These are phyloP conservation scores for Larix kaempferi DNA, from an alignment of 75 land plant genomes.

Conservation along the genomic window DNA sequence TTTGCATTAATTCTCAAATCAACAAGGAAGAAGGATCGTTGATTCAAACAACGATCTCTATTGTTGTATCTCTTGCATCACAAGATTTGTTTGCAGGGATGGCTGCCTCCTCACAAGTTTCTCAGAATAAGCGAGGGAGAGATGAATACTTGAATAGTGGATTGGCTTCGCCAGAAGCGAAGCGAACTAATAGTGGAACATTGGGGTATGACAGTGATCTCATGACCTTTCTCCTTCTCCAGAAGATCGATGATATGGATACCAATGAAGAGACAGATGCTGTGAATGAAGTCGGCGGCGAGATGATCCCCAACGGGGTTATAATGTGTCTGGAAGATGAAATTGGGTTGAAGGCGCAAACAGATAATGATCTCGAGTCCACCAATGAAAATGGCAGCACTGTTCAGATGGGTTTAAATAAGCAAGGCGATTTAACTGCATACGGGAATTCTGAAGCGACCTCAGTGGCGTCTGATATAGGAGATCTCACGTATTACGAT, in stretches of 20 bases:
- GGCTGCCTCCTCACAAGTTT: background rate
- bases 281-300: too few species aligned
- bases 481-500: background rate
- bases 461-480: background rate
- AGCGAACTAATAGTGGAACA: background rate
- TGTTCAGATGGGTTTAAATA: background rate
- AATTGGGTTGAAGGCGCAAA: background rate
- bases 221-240: background rate
- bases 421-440: too few species aligned
- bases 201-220: background rate
- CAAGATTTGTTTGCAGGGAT: too few species aligned
- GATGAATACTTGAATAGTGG: background rate
- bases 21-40: too few species aligned
- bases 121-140: conserved; percentile 7
- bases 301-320: background rate
- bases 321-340: background rate
- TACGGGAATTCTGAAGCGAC: too few species aligned
- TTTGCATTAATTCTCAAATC: too few species aligned
- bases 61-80: too few species aligned
- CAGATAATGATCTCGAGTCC: background rate
- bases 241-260: background rate
- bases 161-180: background rate
- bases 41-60: too few species aligned
- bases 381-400: background rate
- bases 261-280: background rate